phyloP scores from a whole-genome alignment of 129 eudicot genomes.

The Flaveria linearis region DNA sequence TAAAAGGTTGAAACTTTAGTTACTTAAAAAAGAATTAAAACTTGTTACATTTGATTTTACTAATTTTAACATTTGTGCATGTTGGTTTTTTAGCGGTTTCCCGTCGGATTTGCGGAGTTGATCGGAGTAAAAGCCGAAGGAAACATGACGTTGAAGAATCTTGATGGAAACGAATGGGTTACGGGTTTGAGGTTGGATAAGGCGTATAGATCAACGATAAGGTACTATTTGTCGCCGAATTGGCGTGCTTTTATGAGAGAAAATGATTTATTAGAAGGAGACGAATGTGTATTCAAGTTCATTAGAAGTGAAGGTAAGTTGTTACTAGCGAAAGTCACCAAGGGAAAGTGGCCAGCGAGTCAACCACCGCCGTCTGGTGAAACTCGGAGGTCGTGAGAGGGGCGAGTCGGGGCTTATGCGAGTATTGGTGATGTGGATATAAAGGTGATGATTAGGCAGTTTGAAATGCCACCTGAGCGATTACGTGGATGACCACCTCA shows the following conservation, averaged over 20 bases:
- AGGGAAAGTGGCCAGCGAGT: not conserved
- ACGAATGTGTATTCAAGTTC: constrained; percentile 28
- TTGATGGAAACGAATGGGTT: constrained; percentile 25
- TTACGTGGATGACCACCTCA: not conserved
- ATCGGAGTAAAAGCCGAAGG: not conserved
- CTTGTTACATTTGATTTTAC: not conserved
- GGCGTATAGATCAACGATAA: not conserved
- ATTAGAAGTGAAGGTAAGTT: constrained; percentile 27
- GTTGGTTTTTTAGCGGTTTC: constrained; percentile 18
- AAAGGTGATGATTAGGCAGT: not conserved
- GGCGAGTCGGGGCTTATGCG: not conserved
- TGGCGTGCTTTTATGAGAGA: constrained; percentile 17
- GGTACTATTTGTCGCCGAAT: constrained; percentile 10
- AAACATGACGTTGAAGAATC: constrained; percentile 17
- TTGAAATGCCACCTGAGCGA: constrained; percentile 14
- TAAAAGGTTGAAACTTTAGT: too few species aligned
- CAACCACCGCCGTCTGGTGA: not conserved
- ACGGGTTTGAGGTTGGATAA: not conserved
- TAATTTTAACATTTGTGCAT: not conserved
- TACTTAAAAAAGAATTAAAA: too few species aligned
- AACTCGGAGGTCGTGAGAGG: not conserved
- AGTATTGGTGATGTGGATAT: not conserved
- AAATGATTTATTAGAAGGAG: constrained; percentile 27
- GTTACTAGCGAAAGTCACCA: constrained; percentile 22
- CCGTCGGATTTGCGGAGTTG: constrained; percentile 14